A percentile compares a stretch with the other conserved stretches of the same genome.
Evolutionary conservation across 2,329 filamentous ascomycete genomes (phyloP).

Genomic region (Stenocarpella maydis): DNA sequence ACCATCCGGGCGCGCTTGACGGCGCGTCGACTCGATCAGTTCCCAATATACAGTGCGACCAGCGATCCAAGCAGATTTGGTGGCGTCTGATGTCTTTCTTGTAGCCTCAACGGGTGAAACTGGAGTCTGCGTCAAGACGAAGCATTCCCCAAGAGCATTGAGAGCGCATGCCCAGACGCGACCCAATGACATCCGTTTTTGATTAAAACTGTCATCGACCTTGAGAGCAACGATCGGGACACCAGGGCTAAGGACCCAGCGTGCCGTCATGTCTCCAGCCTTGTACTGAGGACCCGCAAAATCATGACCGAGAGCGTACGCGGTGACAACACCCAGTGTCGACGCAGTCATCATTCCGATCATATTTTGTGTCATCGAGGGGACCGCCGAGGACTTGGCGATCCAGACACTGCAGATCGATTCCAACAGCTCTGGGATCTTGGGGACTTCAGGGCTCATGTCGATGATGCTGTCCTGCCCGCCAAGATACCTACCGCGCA

Average conservation of each 20-base stretch:
- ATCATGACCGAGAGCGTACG: slow-evolving; percentile 77
- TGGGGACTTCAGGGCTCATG: slow-evolving; percentile 77
- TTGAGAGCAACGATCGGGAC: slow-evolving; percentile 87
- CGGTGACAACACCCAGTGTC: slow-evolving; percentile 81
- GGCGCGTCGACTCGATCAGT: slow-evolving; percentile 78
- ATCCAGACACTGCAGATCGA: slow-evolving; percentile 87
- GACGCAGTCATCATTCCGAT: slow-evolving; percentile 86
- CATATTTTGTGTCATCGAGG: slow-evolving; percentile 76
- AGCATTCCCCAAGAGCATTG: slow-evolving; percentile 92
- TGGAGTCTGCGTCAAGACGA: slow-evolving; percentile 80
- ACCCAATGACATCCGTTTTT: slow-evolving; percentile 71
- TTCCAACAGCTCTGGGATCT: slow-evolving; percentile 73
- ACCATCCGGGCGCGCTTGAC: slow-evolving; percentile 75
- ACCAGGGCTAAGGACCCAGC: slow-evolving; percentile 90
- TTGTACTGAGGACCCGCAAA: slow-evolving; percentile 67
- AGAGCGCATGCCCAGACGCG: slow-evolving; percentile 92
- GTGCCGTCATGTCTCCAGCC: slow-evolving; percentile 82
- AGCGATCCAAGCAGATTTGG: slow-evolving; percentile 79
- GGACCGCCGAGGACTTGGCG: slow-evolving; percentile 79
- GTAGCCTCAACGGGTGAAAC: slow-evolving; percentile 58
- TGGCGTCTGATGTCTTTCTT: slow-evolving; percentile 59
- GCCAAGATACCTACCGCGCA: slow-evolving; percentile 77
- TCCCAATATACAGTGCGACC: slow-evolving; percentile 85
- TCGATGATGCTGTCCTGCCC: slow-evolving; percentile 64
- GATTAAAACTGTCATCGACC: slow-evolving; percentile 83